Conservation (phyloP, 108 stramenopile species). For the Pseudonitzschia delicatissima region DNA sequence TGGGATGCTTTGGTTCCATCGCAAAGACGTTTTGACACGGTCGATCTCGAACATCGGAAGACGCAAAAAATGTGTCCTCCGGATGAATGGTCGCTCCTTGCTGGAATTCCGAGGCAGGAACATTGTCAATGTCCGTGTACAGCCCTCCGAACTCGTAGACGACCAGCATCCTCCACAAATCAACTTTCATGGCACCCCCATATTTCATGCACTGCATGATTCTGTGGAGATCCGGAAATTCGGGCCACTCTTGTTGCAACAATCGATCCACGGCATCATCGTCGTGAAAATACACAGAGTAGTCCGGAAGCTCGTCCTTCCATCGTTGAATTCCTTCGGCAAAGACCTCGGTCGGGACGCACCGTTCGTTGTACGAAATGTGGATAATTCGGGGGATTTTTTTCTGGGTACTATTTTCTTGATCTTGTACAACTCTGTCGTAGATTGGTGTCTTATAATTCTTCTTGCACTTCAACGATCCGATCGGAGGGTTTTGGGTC, state of each 20-base stretch:
- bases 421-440: not conserved
- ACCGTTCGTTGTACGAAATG: not conserved
- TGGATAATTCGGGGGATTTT: not conserved
- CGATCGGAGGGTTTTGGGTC: not conserved
- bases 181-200: slow-evolving; percentile 28
- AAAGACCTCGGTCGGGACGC: slow-evolving; percentile 11
- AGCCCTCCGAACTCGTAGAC: slow-evolving; percentile 10
- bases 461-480: not conserved
- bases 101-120: not conserved
- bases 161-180: slow-evolving; percentile 24
- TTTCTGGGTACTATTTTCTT: not conserved
- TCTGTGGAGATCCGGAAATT: slow-evolving; percentile 26
- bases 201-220: slow-evolving; percentile 29
- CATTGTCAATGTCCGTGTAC: not conserved
- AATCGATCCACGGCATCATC: slow-evolving; percentile 40
- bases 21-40: slow-evolving; percentile 5
- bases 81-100: not conserved
- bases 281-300: slow-evolving; percentile 45
- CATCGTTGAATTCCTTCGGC: slow-evolving; percentile 12
- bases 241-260: not conserved
- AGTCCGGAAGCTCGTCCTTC: slow-evolving; percentile 30
- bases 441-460: not conserved
- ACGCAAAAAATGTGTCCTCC: not conserved
- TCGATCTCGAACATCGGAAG: not conserved
- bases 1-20: not conserved